Base-by-base conservation (phyloP, 1,139 yeast genomes). In the Nakaseomyces uthaithaninus region DNA sequence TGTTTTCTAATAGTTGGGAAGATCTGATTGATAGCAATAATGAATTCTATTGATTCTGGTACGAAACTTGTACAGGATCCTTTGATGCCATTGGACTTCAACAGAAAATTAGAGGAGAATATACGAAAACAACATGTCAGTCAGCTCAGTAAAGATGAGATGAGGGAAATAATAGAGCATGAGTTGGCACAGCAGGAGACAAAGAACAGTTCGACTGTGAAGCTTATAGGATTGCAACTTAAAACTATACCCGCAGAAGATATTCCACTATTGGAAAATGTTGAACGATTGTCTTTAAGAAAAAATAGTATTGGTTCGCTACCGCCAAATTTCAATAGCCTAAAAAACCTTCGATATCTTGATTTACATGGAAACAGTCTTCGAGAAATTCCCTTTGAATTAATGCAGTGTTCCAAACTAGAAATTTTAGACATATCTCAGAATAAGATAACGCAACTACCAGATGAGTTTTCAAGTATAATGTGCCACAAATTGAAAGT, bases 351-450 rank as follows among this genome's bases (percentile, higher is more conserved):
- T 42, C 66, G 75, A 40, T 81, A 79, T 50, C 63, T 84, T 45
- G 91, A 84, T 56, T 64, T 84, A 36, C 81, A 82, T 51, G 68
- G 71, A 47, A 84, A 84, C 55, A 58, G 63, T 36, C 66, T 84
- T 33, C 48, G 66, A 3, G 68, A 63, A 38, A 69, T 84, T 39
- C 87, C 93, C 0, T 48, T 54, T 2, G 67, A 69, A 4, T 50
- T 72, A 38, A 45, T 65, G 47, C 54, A 71, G 60, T 41, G 71
- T 70, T 49, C 60, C 52, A 45, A 64, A 7, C 63, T 84, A 43
- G 89, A 81, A 51, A 77, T 79, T 39, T 62, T 84, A 38, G 94
- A 85, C 57, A 60, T 84, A 22, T 78, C 89, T 24, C 65, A 69
- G 33, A 84, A 84, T 55, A 64, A 61, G 36, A 59, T 80, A 43